phyloP scores from a whole-genome alignment of 345 rosid genomes.

The Eucalyptus paniculata region DNA sequence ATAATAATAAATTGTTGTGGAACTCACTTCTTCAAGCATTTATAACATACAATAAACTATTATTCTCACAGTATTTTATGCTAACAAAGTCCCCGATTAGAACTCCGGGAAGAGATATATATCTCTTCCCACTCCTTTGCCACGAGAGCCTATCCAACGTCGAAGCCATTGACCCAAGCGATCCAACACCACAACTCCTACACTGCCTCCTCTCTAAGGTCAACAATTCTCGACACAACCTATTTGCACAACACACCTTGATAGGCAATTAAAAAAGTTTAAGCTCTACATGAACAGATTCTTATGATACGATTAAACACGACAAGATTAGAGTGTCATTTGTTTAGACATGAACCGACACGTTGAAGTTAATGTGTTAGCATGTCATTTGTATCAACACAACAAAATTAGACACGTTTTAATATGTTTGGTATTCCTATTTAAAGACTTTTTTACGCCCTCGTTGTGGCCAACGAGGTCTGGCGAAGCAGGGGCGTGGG shows the following conservation, averaged over 20 bases:
- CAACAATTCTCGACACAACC: background rate
- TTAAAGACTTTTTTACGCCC: background rate
- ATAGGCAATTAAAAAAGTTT: background rate
- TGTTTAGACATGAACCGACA: background rate
- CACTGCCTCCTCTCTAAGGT: background rate
- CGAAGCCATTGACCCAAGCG: background rate
- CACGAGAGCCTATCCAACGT: background rate
- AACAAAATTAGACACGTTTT: background rate
- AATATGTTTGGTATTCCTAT: background rate
- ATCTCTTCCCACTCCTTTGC: background rate
- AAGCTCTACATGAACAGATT: background rate
- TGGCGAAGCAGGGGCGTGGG: background rate
- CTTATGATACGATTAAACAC: background rate
- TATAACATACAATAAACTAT: fast-evolving
- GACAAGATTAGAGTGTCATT: background rate
- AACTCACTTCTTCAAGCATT: too few species aligned
- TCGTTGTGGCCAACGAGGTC: fast-evolving
- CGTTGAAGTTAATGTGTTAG: background rate
- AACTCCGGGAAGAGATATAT: too few species aligned
- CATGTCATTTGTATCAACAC: background rate
- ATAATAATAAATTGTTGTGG: too few species aligned
- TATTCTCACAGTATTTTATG: too few species aligned
- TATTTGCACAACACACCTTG: background rate
- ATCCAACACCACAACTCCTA: background rate
- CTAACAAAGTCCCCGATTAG: too few species aligned